Conservation (phyloP, 371 early-diverging fungal species). For the Mucor piriformis region DNA sequence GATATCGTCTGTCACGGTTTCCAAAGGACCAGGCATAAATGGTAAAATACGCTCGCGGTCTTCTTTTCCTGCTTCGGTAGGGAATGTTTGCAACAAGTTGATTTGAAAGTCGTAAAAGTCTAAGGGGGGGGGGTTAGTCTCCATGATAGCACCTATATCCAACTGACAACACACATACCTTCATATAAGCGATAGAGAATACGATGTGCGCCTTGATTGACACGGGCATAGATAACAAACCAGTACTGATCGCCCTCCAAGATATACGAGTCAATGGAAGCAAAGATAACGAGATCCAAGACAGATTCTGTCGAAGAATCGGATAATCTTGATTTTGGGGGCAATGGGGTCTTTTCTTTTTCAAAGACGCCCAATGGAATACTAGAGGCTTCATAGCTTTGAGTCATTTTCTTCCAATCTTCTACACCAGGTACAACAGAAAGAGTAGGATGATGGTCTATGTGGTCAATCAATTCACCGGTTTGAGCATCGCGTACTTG, state of each 20-base stretch:
- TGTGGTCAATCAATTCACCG: conserved; percentile 61
- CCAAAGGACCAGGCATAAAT: conserved; percentile 68
- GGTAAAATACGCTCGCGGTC: conserved; percentile 65
- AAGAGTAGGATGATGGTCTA: conserved; percentile 47
- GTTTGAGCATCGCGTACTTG: conserved; percentile 72
- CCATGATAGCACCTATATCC: neutral
- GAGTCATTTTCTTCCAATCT: conserved; percentile 71
- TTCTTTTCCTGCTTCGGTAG: conserved; percentile 67
- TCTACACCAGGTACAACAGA: conserved; percentile 68
- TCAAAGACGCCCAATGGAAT: conserved; percentile 40
- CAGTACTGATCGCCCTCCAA: conserved; percentile 61
- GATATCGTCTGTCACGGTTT: conserved; percentile 51
- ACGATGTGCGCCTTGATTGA: conserved; percentile 47
- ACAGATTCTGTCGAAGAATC: conserved; percentile 17
- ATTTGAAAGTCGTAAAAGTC: conserved; percentile 80
- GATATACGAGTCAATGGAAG: conserved; percentile 60
- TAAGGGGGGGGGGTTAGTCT: neutral
- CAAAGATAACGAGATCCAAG: conserved; percentile 39
- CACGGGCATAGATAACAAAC: conserved; percentile 62
- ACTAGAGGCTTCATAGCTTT: conserved; percentile 51
- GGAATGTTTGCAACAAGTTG: conserved; percentile 65
- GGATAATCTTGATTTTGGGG: neutral
- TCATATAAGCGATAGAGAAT: conserved; percentile 70
- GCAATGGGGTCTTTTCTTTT: conserved; percentile 9
- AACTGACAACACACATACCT: conserved; percentile 19